Evolutionary conservation across 164 flowering plant genomes (phyloP).

Genomic region (grape (Vitis vinifera)): DNA sequence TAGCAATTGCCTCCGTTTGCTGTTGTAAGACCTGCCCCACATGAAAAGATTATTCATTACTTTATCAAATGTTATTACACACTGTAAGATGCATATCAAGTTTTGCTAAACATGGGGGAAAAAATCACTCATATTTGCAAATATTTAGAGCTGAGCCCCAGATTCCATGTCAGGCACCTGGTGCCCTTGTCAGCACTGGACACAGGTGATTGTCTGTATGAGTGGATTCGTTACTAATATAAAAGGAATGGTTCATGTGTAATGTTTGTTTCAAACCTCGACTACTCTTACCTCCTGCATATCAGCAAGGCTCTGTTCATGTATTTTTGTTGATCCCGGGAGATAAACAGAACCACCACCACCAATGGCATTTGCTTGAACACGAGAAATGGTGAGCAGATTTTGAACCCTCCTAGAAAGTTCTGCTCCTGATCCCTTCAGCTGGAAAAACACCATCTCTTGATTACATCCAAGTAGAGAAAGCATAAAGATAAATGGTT

Average conservation of each 20-base stretch:
- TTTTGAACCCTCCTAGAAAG: conserved; percentile 90
- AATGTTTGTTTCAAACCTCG: neutral
- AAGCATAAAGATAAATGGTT: neutral
- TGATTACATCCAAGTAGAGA: neutral
- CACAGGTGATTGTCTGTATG: too few relatives aligned
- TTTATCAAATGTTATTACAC: too few relatives aligned
- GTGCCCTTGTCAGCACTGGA: too few relatives aligned
- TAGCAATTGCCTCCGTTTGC: conserved; percentile 91
- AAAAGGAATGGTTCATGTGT: too few relatives aligned
- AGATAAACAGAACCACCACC: conserved; percentile 64
- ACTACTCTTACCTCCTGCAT: conserved; percentile 82
- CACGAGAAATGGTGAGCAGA: conserved; percentile 69
- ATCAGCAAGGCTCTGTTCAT: conserved; percentile 84
- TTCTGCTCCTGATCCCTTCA: conserved; percentile 96
- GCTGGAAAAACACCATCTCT: conserved; percentile 35
- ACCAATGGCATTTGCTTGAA: conserved; percentile 66
- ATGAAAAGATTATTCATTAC: neutral
- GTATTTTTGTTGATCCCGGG: conserved; percentile 87
- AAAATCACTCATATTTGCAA: too few relatives aligned
- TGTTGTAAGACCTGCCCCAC: conserved; percentile 77
- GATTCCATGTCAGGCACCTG: too few relatives aligned
- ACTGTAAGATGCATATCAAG: too few relatives aligned
- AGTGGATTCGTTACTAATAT: too few relatives aligned
- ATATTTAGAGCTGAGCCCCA: too few relatives aligned
- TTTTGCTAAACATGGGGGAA: too few relatives aligned